phyloP scores from a whole-genome alignment of 495 filamentous ascomycete genomes.

The Mycothermus thermophilus region DNA sequence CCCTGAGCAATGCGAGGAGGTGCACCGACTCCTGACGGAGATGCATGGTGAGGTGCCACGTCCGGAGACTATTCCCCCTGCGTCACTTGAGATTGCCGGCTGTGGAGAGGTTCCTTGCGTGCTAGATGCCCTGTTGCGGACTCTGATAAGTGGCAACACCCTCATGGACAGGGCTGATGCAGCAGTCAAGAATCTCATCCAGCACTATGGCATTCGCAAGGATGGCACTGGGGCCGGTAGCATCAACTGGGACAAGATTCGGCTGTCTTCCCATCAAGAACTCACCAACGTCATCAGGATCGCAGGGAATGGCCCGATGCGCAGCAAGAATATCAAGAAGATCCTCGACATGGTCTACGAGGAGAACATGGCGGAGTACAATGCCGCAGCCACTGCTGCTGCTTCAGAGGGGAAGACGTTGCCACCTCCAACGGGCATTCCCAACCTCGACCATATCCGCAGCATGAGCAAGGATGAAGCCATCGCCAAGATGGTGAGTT shows the following conservation, averaged over 20 bases:
- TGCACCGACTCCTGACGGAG: constrained; percentile 52
- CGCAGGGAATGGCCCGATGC: constrained; percentile 58
- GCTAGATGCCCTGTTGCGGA: constrained; percentile 76
- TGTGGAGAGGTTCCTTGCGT: constrained; percentile 92
- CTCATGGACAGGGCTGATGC: constrained; percentile 48
- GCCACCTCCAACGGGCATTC: constrained; percentile 9
- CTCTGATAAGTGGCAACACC: constrained; percentile 64
- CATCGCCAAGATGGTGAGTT: constrained; percentile 58
- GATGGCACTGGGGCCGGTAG: constrained; percentile 45
- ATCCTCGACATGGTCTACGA: constrained; percentile 70
- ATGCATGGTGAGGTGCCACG: constrained; percentile 51
- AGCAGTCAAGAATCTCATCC: constrained; percentile 58
- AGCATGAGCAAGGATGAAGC: constrained; percentile 50
- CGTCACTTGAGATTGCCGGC: constrained; percentile 67
- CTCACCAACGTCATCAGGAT: constrained; percentile 59
- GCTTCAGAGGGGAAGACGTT: not conserved
- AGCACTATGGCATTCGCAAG: constrained; percentile 45
- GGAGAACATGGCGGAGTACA: constrained; percentile 39
- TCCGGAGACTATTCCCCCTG: constrained; percentile 56
- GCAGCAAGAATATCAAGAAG: constrained; percentile 57
- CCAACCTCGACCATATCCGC: constrained; percentile 67
- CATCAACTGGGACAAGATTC: constrained; percentile 77
- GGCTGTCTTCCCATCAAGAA: constrained; percentile 44
- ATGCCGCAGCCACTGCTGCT: not conserved
- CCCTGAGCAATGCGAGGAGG: constrained; percentile 54